Evolutionary conservation across 805 yeast genomes (phyloP).

Genomic region (Ogataea salicorniae): DNA sequence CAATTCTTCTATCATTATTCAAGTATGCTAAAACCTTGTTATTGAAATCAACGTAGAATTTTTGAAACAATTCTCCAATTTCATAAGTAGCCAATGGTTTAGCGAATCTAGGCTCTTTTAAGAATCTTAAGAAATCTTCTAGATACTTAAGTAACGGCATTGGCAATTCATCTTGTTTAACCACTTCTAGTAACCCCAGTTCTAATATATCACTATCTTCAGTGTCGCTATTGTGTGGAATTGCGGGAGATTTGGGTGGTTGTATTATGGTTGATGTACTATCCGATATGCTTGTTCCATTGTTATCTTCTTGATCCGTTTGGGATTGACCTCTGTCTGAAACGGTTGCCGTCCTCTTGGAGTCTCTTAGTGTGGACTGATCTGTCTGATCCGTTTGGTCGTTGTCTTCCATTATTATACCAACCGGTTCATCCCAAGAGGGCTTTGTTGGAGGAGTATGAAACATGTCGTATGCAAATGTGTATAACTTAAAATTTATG

Average conservation of each 20-base stretch:
- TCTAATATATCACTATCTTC: too few species aligned
- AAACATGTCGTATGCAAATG: constrained; percentile 16
- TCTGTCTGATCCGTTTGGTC: constrained; percentile 1
- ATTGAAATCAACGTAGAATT: constrained; percentile 28
- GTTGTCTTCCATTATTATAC: constrained; percentile 18
- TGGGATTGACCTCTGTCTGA: not conserved
- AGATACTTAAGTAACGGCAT: constrained; percentile 18
- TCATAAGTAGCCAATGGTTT: constrained; percentile 32
- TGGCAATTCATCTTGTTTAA: constrained; percentile 24
- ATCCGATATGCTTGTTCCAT: not conserved
- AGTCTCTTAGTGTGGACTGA: constrained; percentile 1
- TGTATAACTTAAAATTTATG: not conserved
- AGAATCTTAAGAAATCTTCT: constrained; percentile 26
- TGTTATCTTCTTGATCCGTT: not conserved
- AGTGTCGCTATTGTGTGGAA: too few species aligned
- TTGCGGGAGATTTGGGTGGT: not conserved
- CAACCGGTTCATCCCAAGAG: constrained; percentile 23
- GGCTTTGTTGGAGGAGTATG: constrained; percentile 32
- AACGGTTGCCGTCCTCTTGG: not conserved
- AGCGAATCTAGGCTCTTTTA: constrained; percentile 33
- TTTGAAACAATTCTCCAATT: constrained; percentile 31
- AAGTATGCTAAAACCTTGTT: constrained; percentile 14
- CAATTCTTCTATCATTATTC: constrained; percentile 17
- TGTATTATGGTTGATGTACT: not conserved
- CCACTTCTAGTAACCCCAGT: too few species aligned